These are phyloP conservation scores for Hura crepitans DNA, from an alignment of 441 rosid species.

Conservation along the genomic window DNA sequence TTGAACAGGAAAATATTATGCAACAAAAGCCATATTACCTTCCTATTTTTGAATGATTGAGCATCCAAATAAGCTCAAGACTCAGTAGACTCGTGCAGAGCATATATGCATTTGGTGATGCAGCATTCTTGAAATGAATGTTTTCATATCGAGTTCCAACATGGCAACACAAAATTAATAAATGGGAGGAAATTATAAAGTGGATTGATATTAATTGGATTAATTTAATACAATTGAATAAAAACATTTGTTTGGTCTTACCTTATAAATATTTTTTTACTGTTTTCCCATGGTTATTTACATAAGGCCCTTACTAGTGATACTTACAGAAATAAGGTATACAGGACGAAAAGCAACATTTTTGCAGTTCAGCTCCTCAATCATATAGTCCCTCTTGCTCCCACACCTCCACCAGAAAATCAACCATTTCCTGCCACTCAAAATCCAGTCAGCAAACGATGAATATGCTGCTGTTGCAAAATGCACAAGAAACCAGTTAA, in stretches of 20 bases:
- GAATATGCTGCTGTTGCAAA: neutral
- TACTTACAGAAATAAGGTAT: conserved; percentile 14
- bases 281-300: conserved; percentile 27
- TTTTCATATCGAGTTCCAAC: no score
- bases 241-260: conserved; percentile 12
- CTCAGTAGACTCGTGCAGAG: no score
- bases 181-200: neutral
- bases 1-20: no score
- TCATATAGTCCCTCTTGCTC: conserved; percentile 73
- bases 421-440: conserved; percentile 67
- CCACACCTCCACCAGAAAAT: conserved; percentile 76
- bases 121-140: no score
- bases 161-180: no score
- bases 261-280: neutral
- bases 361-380: conserved; percentile 24
- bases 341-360: neutral
- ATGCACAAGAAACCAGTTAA: neutral
- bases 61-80: no score
- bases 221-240: conserved; percentile 12
- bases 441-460: conserved; percentile 11
- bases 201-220: neutral
- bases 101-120: no score
- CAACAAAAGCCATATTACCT: no score
- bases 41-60: no score
- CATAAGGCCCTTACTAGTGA: conserved; percentile 21